Conservation (phyloP, 148 eudicot genomes). For the Beta vulgaris region DNA sequence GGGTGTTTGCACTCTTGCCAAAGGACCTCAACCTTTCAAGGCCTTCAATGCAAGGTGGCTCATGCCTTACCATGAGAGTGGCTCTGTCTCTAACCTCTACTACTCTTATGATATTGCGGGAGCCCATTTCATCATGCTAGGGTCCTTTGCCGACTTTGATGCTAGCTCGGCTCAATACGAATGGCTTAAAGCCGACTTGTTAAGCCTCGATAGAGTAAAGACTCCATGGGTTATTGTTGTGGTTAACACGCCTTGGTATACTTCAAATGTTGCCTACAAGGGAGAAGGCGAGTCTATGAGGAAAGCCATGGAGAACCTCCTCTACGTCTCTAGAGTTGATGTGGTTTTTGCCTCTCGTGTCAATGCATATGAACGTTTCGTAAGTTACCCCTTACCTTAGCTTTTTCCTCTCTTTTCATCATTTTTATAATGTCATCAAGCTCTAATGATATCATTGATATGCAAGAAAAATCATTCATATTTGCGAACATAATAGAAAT, state of each 20-base stretch:
- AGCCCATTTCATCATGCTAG: slow-evolving; percentile 69
- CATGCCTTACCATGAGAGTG: slow-evolving; percentile 76
- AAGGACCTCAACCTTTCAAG: slow-evolving; percentile 61
- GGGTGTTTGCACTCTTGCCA: slow-evolving; percentile 51
- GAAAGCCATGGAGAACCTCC: slow-evolving; percentile 58
- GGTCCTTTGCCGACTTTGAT: slow-evolving; percentile 60
- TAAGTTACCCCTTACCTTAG: slow-evolving; percentile 53
- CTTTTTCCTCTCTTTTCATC: no score
- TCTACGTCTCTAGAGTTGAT: slow-evolving; percentile 63
- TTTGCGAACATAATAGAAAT: not conserved
- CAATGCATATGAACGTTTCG: slow-evolving; percentile 89
- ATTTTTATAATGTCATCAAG: no score
- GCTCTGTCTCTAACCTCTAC: slow-evolving; percentile 70
- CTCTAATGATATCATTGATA: no score
- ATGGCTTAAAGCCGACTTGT: slow-evolving; percentile 68
- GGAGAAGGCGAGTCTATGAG: slow-evolving; percentile 92
- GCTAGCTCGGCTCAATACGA: slow-evolving; percentile 63
- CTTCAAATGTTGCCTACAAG: slow-evolving; percentile 60
- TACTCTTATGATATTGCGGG: slow-evolving; percentile 77
- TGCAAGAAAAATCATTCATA: no score
- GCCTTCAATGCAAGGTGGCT: slow-evolving; percentile 81
- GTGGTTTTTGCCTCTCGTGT: slow-evolving; percentile 77
- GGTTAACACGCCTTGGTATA: slow-evolving; percentile 86
- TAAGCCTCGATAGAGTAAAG: slow-evolving; percentile 36
- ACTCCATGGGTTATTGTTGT: slow-evolving; percentile 77